These are phyloP conservation scores for Diaporthe citrichinensis DNA, from an alignment of 2,329 filamentous ascomycete genomes.

Conservation along the genomic window DNA sequence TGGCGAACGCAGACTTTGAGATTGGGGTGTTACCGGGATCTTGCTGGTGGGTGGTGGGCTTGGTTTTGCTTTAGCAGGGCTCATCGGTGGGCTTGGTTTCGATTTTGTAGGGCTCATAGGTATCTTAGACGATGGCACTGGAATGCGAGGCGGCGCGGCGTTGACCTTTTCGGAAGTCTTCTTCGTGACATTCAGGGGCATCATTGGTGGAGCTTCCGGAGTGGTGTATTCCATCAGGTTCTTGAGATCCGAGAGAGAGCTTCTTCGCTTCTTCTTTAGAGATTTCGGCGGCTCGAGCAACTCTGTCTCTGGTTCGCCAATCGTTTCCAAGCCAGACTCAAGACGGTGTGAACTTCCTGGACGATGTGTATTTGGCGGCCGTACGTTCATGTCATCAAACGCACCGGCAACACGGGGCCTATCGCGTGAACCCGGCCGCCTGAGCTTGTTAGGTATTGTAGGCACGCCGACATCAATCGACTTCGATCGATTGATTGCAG, in stretches of 20 bases:
- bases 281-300: conserved; percentile 53
- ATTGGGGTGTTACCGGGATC: conserved; percentile 66
- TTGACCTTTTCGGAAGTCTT: conserved; percentile 71
- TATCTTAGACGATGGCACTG: conserved; percentile 63
- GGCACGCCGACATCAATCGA: conserved; percentile 79
- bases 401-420: conserved; percentile 73
- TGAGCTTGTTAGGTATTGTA: conserved; percentile 62
- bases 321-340: conserved; percentile 63
- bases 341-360: conserved; percentile 69
- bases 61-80: conserved; percentile 51
- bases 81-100: conserved; percentile 50
- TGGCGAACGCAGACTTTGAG: conserved; percentile 56
- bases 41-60: conserved; percentile 48
- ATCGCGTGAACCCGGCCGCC: conserved; percentile 70
- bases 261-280: conserved; percentile 84
- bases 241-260: conserved; percentile 88
- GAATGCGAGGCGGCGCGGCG: conserved; percentile 60
- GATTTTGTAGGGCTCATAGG: conserved; percentile 61
- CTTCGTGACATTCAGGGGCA: conserved; percentile 67
- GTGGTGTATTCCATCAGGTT: conserved; percentile 73
- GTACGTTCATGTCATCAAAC: conserved; percentile 66
- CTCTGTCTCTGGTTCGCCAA: conserved; percentile 69
- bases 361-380: conserved; percentile 54
- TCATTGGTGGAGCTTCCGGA: conserved; percentile 59
- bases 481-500: conserved; percentile 76